Base-by-base conservation (phyloP, 2,329 filamentous ascomycete genomes). In the Colletotrichum sp. region DNA sequence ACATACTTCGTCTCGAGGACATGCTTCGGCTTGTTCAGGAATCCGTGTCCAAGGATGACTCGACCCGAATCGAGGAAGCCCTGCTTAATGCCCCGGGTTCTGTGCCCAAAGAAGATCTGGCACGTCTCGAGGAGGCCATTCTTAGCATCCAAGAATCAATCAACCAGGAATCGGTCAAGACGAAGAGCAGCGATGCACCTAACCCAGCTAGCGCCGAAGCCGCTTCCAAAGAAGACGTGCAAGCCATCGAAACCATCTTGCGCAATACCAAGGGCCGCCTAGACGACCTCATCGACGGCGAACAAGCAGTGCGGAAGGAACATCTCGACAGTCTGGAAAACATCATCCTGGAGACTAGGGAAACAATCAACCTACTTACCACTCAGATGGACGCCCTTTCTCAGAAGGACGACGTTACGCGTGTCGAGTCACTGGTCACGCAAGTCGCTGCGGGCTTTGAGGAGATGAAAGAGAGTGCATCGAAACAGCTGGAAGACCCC, bases 171-270 rank as follows among this genome's bases (percentile, higher is more conserved):
- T 88, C 90, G 10, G 87, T 95, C n/a, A 75, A 65, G 24, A 30
- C 44, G n/a, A 71, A 75, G 32, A 24, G 26, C n/a, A 15, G 34
- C 36, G 60, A 68, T 18, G 55, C 49, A 15, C 8, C 82, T 79
- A 71, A 78, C 44, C 39, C 84, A 74, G 52, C 68, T 16, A 72
- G 77, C 6, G 81, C 80, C 4, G 92, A 92, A 49, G 83, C 89
- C 4, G 93, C 94, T 8, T 92, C 89, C 36, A 95, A 95, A 82
- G 95, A 98, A 79, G 96, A 99, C 80, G 95, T 96, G 0, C 92
- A 96, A 77, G 95, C 95, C 13, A 96, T 99, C 75, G 96, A 98
- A 84, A 98, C 94, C 0, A 92, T 99, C 65, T 89, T 99, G 15
- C 92, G 94, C 57, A 98, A 98, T 82, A 96, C 96, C 36, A 98